phyloP scores from a whole-genome alignment of 1,139 yeast genomes.

The Hyphopichia wangnamkhiaoensis region DNA sequence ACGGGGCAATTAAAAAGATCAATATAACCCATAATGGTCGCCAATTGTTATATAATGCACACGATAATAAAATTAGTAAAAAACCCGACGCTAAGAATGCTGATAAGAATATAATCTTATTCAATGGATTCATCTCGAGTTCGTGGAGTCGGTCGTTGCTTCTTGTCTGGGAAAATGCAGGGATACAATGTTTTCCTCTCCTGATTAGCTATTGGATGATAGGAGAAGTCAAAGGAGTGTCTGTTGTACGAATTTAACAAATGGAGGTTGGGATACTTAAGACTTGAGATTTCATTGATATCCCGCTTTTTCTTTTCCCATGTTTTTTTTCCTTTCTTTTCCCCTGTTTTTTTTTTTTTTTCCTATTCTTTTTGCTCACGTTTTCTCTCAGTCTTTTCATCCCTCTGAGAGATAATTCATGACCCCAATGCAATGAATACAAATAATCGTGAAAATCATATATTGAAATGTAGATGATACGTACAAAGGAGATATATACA shows the following conservation, averaged over 20 bases:
- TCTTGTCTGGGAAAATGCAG: too few species aligned
- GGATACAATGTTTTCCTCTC: too few species aligned
- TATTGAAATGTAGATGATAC: too few species aligned
- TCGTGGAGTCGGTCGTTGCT: neutral
- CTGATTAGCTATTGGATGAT: too few species aligned
- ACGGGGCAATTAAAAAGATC: constrained; percentile 68
- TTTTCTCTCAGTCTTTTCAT: neutral
- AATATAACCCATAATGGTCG: constrained; percentile 68
- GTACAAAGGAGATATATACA: too few species aligned
- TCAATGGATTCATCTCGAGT: constrained; percentile 54
- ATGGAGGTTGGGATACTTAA: neutral
- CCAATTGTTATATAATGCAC: constrained; percentile 74
- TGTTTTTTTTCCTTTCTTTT: neutral
- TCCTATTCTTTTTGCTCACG: neutral
- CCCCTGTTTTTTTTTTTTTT: neutral
- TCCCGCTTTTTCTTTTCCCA: neutral
- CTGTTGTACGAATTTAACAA: too few species aligned
- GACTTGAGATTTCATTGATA: neutral
- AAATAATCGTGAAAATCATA: too few species aligned
- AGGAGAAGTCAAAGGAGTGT: too few species aligned
- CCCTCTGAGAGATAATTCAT: neutral
- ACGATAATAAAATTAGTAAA: constrained; percentile 66
- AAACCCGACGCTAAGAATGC: constrained; percentile 75
- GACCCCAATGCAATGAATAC: too few species aligned
- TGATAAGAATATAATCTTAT: constrained; percentile 69